phyloP scores from a whole-genome alignment of 345 rosid species.

The Microcos paniculata region DNA sequence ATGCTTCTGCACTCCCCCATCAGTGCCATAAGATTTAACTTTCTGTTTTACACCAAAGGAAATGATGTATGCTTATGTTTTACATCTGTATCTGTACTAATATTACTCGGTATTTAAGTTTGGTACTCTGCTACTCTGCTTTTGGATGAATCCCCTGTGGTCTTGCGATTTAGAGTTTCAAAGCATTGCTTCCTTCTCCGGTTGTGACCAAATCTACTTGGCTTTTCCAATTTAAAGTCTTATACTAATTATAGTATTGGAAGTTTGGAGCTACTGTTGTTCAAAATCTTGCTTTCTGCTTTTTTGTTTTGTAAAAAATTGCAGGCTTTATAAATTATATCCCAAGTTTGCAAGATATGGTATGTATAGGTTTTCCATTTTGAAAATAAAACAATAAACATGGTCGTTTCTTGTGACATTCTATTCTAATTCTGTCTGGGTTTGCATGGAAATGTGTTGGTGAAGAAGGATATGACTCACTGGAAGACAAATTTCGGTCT shows the following conservation, averaged over 20 bases:
- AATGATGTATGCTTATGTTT: neutral
- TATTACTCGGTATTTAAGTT: neutral
- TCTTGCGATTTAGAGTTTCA: neutral
- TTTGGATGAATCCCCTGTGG: neutral
- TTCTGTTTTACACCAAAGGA: neutral
- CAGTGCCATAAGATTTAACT: neutral
- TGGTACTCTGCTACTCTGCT: neutral
- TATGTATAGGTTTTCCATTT: constrained; percentile 20
- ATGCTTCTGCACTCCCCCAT: neutral
- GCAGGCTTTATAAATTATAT: too few relatives aligned
- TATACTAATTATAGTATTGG: neutral
- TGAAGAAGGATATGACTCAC: constrained; percentile 3
- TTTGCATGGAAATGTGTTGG: neutral
- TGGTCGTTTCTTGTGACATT: neutral
- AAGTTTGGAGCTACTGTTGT: neutral
- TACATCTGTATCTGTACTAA: neutral
- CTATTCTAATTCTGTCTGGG: neutral
- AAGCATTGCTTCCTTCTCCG: neutral
- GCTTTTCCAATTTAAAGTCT: neutral
- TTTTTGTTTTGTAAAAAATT: neutral
- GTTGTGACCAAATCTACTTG: neutral
- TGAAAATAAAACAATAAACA: neutral
- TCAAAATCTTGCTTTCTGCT: neutral
- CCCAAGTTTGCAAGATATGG: neutral
- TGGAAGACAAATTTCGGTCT: neutral